A percentile compares a stretch with the other conserved stretches of the same genome.
phyloP scores from a whole-genome alignment of 495 filamentous ascomycete genomes.

The Clavariopsis aquatica region DNA sequence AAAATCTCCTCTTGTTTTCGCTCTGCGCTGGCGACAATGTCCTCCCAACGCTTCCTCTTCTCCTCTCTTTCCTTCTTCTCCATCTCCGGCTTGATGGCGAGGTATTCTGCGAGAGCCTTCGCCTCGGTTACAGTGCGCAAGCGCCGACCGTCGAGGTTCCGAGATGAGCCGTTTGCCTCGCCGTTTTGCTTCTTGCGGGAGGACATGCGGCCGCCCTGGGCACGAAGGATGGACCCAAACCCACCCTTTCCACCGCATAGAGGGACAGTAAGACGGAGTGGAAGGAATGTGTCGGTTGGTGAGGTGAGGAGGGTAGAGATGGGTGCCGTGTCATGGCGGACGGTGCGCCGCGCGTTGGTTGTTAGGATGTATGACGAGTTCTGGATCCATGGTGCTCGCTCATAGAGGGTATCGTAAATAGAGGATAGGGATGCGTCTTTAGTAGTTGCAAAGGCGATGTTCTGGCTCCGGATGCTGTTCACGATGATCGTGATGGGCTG shows the following conservation, averaged over 20 bases:
- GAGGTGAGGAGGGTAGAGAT: constrained; percentile 57
- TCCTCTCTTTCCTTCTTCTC: constrained; percentile 87
- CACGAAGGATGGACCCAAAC: constrained; percentile 94
- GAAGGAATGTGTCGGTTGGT: constrained; percentile 65
- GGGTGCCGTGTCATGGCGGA: constrained; percentile 53
- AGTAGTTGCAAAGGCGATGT: constrained; percentile 56
- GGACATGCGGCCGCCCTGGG: constrained; percentile 96
- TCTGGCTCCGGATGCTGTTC: constrained; percentile 24
- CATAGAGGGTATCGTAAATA: constrained; percentile 60
- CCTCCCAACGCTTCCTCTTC: constrained; percentile 75
- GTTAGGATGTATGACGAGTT: constrained; percentile 68
- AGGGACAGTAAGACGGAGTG: constrained; percentile 72
- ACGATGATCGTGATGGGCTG: constrained; percentile 38
- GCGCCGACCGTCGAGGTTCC: constrained; percentile 90
- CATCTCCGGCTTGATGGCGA: constrained; percentile 96
- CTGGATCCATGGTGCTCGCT: constrained; percentile 59
- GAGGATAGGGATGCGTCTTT: constrained; percentile 58
- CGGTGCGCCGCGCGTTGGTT: constrained; percentile 73
- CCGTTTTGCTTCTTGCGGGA: constrained; percentile 85
- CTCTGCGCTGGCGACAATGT: constrained; percentile 81
- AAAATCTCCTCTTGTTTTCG: constrained; percentile 75
- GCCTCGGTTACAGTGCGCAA: constrained; percentile 91
- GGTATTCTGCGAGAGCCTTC: constrained; percentile 90
- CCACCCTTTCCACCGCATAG: constrained; percentile 93
- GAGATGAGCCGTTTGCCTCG: constrained; percentile 81